Conservation (phyloP, 192 early-diverging fungal species). For the Linnemannia schmuckeri region DNA sequence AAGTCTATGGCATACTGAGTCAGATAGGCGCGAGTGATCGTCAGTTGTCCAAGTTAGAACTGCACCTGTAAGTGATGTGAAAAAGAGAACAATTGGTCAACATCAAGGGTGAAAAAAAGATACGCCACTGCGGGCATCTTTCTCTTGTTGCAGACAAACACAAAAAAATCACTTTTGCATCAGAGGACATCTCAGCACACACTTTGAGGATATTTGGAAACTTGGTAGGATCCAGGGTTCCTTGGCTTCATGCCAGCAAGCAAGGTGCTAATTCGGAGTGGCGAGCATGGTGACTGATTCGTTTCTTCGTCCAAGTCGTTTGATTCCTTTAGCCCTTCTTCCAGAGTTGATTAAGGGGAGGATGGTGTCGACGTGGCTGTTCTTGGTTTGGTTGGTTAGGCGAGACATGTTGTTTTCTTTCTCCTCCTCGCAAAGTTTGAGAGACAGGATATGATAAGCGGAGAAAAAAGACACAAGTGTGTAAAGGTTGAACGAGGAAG, state of each 20-base stretch:
- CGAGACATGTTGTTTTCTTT: no score
- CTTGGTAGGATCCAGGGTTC: not conserved
- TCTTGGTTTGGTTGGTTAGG: not conserved
- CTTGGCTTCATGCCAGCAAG: not conserved
- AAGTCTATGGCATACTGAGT: not conserved
- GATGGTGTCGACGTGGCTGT: not conserved
- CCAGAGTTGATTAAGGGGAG: not conserved
- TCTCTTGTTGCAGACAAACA: no score
- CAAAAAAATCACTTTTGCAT: no score
- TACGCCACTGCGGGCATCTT: no score
- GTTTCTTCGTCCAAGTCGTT: not conserved
- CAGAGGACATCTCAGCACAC: no score
- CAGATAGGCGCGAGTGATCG: not conserved
- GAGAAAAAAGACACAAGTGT: no score
- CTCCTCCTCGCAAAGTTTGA: no score
- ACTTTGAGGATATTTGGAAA: not conserved
- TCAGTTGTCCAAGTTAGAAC: not conserved
- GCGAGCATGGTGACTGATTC: not conserved
- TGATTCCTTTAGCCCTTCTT: not conserved
- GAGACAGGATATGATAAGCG: no score
- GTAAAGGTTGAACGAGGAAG: no score
- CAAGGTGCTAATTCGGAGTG: not conserved
- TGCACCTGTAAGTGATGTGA: not conserved
- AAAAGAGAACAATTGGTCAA: not conserved
- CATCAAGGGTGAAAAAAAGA: no score